These are phyloP conservation scores for Penicillium corylophilum DNA, from an alignment of 2,329 filamentous ascomycete species.

Conservation along the genomic window DNA sequence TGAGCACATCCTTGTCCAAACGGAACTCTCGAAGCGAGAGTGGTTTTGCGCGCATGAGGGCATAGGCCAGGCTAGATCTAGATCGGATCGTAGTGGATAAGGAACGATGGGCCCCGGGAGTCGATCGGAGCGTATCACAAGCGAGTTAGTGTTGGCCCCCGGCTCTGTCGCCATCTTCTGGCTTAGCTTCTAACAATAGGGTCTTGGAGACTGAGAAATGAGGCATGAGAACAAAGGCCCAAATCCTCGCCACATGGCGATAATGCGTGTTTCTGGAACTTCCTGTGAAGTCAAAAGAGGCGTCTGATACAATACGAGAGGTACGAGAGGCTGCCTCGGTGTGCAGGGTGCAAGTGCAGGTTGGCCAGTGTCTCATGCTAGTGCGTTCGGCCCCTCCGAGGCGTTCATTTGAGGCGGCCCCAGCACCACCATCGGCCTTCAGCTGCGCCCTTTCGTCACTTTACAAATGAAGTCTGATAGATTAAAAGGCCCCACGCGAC, in stretches of 20 bases:
- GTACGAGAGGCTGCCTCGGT: not conserved
- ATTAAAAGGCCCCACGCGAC: not conserved
- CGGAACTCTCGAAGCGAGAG: slow-evolving; percentile 11
- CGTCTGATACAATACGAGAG: too few species aligned
- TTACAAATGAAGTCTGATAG: not conserved
- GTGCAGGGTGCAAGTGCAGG: too few species aligned
- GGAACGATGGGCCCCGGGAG: slow-evolving; percentile 16
- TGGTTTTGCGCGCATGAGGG: not conserved
- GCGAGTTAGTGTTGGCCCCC: not conserved
- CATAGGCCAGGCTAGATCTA: slow-evolving; percentile 13
- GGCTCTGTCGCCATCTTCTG: not conserved
- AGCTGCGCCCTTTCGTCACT: slow-evolving; percentile 11
- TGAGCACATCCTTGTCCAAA: not conserved
- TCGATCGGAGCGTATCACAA: slow-evolving; percentile 10
- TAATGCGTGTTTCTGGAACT: not conserved
- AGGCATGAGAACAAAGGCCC: too few species aligned
- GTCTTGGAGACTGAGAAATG: too few species aligned
- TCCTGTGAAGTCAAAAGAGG: not conserved
- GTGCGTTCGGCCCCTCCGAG: slow-evolving; percentile 5
- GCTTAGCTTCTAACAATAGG: not conserved
- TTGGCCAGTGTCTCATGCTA: too few species aligned
- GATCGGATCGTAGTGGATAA: slow-evolving; percentile 20
- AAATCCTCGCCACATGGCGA: not conserved
- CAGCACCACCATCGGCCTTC: slow-evolving; percentile 2
- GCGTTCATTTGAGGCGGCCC: slow-evolving; percentile 4